phyloP scores from a whole-genome alignment of 139 green algal genomes.

The Chlamydomonas sp. region DNA sequence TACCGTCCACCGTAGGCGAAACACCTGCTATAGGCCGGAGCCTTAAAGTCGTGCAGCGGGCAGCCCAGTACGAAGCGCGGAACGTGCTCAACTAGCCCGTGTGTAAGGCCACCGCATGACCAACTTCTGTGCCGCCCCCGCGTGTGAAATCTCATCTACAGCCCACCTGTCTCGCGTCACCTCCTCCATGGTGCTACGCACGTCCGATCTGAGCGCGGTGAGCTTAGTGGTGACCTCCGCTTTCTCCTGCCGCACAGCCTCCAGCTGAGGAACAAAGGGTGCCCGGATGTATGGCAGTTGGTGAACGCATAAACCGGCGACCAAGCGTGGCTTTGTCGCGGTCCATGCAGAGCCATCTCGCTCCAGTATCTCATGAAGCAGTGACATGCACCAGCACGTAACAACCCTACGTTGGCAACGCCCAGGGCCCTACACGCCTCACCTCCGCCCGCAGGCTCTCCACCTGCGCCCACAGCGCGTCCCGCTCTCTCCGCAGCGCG shows the following conservation, averaged over 20 bases:
- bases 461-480: constrained; percentile 43
- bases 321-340: no score
- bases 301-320: neutral
- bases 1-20: neutral
- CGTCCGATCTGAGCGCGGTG: constrained; percentile 26
- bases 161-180: constrained; percentile 23
- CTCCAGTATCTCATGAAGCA: no score
- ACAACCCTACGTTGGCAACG: neutral
- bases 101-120: no score
- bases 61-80: neutral
- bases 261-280: neutral
- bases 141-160: neutral
- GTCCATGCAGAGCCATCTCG: no score
- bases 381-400: neutral
- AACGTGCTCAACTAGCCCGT: no score
- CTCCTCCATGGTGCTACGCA: constrained; percentile 41
- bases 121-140: neutral
- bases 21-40: neutral
- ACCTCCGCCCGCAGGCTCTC: constrained; percentile 33
- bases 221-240: constrained; percentile 14
- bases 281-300: neutral
- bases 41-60: no score
- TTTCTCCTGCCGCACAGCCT: neutral
- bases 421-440: neutral
- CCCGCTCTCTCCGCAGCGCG: constrained; percentile 48